phyloP scores from a whole-genome alignment of 1,139 yeast species.

The Sugiyamaella novakii region DNA sequence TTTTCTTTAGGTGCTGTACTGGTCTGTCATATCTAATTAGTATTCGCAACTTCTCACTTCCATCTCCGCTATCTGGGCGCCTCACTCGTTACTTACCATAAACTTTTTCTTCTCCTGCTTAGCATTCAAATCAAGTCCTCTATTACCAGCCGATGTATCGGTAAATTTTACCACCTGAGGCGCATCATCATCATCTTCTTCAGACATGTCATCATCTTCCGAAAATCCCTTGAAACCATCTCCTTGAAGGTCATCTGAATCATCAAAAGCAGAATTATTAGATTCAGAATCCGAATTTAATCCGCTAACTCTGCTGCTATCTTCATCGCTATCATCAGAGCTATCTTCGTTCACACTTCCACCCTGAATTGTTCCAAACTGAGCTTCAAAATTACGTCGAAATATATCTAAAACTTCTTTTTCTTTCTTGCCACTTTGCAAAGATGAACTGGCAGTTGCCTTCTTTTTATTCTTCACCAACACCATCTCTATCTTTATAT shows the following conservation, averaged over 20 bases:
- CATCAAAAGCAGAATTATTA: conserved; percentile 29
- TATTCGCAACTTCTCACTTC: no score
- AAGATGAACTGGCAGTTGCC: no score
- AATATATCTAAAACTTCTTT: conserved; percentile 28
- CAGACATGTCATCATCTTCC: conserved; percentile 1
- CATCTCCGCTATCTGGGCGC: no score
- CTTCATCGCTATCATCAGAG: conserved; percentile 24
- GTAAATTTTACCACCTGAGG: conserved; percentile 19
- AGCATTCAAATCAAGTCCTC: conserved; percentile 9
- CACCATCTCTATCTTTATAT: no score
- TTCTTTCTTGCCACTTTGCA: no score
- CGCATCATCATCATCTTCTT: conserved; percentile 7
- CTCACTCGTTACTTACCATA: conserved; percentile 32
- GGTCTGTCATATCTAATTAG: no score
- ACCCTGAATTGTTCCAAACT: conserved; percentile 61
- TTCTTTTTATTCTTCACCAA: no score
- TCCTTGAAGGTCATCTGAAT: conserved; percentile 31
- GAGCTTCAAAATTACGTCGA: conserved; percentile 64
- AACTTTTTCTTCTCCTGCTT: conserved; percentile 51
- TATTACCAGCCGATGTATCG: conserved; percentile 18
- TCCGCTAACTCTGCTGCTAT: conserved; percentile 48
- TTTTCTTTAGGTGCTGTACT: conserved; percentile 47
- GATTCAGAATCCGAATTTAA: conserved; percentile 25
- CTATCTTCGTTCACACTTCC: background rate
- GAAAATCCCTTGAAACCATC: conserved; percentile 26